Base-by-base conservation (phyloP, 179 eudicot species). In the Amaranthus tricolor region DNA sequence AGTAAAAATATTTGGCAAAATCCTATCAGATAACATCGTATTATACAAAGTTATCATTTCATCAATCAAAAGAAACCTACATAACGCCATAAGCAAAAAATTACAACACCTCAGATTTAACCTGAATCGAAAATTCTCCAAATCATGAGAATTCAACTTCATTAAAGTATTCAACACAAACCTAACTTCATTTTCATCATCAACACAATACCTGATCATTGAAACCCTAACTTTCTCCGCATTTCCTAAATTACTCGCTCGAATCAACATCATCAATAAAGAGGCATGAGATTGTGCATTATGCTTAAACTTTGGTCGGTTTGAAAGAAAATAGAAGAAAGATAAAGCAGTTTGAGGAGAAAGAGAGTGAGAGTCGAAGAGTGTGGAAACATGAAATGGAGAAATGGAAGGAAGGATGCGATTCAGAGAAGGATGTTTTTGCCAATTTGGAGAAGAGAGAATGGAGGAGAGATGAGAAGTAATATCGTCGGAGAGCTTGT, bases 1-100 rank as follows among this genome's bases (percentile, higher is more conserved):
- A 3, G 96, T 86, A 67, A 86, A 86, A 31, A 91, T 76, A 84
- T 91, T 89, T 0, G 96, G 96, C 16, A 73, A n/a, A 76, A 91
- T 55, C 64, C 53, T 68, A 82, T 91, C 94, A 13, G 74, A 79
- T 75, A 88, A 77, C 84, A 91, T 86, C 78, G 84, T 83, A 40
- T 14, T 48, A 76, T 82, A 91, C 62, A 86, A 88, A 50, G 58
- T 56, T 31, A 78, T 83, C 94, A 89, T 88, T 56, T 88, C 91
- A 77, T 83, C 87, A 74, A 89, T 70, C 89, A 89, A 82, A 57
- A 77, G 44, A 82, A 89, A 89, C 86, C 82, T 84, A 62, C 86
- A 78, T 21, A 91, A 78, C 5, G 84, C 74, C 96, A 91, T 90
- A 57, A 90, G 79, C 47, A 87, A 57, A 70, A 66, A 78, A 76